phyloP scores from a whole-genome alignment of 2,329 filamentous ascomycete genomes.

The Chaetomium sp. region DNA sequence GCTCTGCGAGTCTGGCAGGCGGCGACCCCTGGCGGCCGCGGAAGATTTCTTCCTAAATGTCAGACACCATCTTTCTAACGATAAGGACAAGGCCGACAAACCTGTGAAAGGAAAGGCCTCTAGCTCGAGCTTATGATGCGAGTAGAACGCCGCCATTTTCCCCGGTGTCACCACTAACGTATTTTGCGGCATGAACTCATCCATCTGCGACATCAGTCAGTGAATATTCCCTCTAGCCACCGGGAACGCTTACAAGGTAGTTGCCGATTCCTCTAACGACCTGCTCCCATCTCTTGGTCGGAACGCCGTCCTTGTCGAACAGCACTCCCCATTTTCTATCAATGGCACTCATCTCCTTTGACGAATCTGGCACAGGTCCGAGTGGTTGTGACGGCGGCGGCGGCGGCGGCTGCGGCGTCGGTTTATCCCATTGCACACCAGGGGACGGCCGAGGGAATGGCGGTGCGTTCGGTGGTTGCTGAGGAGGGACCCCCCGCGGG shows the following conservation, averaged over 20 bases:
- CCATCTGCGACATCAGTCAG: constrained; percentile 52
- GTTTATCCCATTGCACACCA: constrained; percentile 17
- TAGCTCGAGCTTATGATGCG: constrained; percentile 61
- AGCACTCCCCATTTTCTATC: constrained; percentile 77
- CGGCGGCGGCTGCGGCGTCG: not conserved
- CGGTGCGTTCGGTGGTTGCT: not conserved
- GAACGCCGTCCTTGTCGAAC: constrained; percentile 67
- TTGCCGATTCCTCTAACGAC: constrained; percentile 73
- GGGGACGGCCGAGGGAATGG: constrained; percentile 8
- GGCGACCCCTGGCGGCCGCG: constrained; percentile 38
- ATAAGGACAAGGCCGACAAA: constrained; percentile 42
- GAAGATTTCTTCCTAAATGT: constrained; percentile 21
- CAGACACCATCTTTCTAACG: not conserved
- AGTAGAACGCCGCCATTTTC: constrained; percentile 76
- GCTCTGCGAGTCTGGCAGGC: constrained; percentile 56
- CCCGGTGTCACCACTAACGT: constrained; percentile 73
- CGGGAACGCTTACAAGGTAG: constrained; percentile 61
- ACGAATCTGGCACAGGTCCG: not conserved
- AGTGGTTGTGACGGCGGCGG: not conserved
- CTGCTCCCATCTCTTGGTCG: constrained; percentile 68
- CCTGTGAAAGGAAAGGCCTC: constrained; percentile 72
- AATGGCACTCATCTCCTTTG: constrained; percentile 56
- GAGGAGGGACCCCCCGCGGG: not conserved
- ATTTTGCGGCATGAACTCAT: constrained; percentile 67
- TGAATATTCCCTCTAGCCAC: not conserved